These are phyloP conservation scores for Pseudotulostoma volvatum DNA, from an alignment of 495 filamentous ascomycete genomes.

Conservation along the genomic window DNA sequence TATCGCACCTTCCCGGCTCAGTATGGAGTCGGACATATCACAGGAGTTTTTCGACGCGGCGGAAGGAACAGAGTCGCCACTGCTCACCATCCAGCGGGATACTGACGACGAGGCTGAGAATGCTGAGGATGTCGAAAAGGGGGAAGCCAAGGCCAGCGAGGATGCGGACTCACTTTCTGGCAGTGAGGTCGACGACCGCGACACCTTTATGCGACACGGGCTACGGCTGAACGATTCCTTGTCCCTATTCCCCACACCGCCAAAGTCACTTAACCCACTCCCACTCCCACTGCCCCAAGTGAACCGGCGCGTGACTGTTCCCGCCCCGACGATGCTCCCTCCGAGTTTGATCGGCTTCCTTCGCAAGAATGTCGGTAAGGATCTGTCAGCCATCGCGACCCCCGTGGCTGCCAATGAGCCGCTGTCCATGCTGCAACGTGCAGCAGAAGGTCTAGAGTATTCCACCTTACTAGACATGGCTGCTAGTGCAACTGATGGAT, in stretches of 20 bases:
- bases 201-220: slow-evolving; percentile 20
- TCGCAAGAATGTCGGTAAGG: slow-evolving; percentile 95
- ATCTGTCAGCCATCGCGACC: slow-evolving; percentile 91
- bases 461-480: slow-evolving; percentile 67
- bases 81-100: slow-evolving; percentile 55
- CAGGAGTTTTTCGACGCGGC: slow-evolving; percentile 93
- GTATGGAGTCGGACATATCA: slow-evolving; percentile 63
- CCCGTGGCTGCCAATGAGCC: slow-evolving; percentile 94
- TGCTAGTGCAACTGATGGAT: slow-evolving; percentile 33
- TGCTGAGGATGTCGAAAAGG: slow-evolving; percentile 17
- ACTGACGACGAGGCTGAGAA: slow-evolving; percentile 35
- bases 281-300: slow-evolving; percentile 61
- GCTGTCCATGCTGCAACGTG: slow-evolving; percentile 68
- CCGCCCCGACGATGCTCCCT: slow-evolving; percentile 54
- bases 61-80: slow-evolving; percentile 49
- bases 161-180: slow-evolving; percentile 40
- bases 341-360: slow-evolving; percentile 87
- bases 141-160: slow-evolving; percentile 30
- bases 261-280: slow-evolving; percentile 51
- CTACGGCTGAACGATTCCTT: slow-evolving; percentile 27
- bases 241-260: slow-evolving; percentile 43
- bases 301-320: slow-evolving; percentile 52
- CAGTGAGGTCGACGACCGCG: slow-evolving; percentile 33
- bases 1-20: slow-evolving; percentile 43
- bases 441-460: slow-evolving; percentile 83